Evolutionary conservation across 345 rosid genomes (phyloP).

Genomic region (Populus tremula): DNA sequence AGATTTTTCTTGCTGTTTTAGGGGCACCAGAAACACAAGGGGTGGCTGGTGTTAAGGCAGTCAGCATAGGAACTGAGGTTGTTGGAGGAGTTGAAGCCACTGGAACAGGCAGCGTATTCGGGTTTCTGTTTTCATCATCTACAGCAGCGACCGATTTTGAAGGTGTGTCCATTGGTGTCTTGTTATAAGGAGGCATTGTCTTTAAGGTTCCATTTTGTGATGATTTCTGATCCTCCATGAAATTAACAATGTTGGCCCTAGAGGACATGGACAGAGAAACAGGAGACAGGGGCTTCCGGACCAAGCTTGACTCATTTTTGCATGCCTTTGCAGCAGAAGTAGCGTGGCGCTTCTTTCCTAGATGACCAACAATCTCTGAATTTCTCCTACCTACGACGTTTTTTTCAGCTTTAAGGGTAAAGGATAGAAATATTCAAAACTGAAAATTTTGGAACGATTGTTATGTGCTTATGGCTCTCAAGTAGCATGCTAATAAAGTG

Average conservation of each 20-base stretch:
- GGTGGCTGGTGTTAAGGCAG: constrained; percentile 55
- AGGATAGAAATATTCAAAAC: not conserved
- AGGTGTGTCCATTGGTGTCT: constrained; percentile 23
- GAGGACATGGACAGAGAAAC: constrained; percentile 37
- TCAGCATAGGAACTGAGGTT: constrained; percentile 49
- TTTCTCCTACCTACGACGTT: constrained; percentile 46
- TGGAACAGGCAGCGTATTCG: constrained; percentile 28
- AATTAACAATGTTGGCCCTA: constrained; percentile 42
- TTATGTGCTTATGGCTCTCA: not conserved
- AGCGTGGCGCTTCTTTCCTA: constrained; percentile 32
- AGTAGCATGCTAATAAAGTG: not conserved
- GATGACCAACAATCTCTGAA: constrained; percentile 51
- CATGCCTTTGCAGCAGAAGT: constrained; percentile 28
- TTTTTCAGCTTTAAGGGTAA: not conserved
- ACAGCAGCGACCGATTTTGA: constrained; percentile 10
- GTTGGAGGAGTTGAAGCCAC: constrained; percentile 52
- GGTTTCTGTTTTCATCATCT: constrained; percentile 38
- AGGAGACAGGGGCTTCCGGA: constrained; percentile 62
- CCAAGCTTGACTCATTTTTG: constrained; percentile 26
- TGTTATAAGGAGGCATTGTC: constrained; percentile 13
- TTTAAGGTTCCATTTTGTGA: constrained; percentile 20
- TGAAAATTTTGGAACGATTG: not conserved
- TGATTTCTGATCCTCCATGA: constrained; percentile 37
- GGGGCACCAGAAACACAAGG: constrained; percentile 25
- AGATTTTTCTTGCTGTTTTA: constrained; percentile 13